phyloP scores from a whole-genome alignment of 2,329 filamentous ascomycete species.

The Gaeumannomyces tritici region DNA sequence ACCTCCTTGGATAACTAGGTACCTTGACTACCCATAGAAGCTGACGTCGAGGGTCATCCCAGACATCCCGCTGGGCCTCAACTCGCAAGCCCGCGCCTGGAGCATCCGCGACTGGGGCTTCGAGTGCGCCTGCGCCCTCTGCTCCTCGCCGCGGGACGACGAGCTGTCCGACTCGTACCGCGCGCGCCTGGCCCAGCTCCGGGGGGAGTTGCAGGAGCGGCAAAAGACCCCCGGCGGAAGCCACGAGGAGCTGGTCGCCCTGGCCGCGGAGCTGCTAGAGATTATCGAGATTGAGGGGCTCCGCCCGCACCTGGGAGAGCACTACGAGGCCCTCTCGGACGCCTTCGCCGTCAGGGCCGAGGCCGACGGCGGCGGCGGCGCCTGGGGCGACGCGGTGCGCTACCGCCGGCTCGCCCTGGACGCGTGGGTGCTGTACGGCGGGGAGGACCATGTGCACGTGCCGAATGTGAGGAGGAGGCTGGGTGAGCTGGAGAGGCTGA shows the following conservation, averaged over 20 bases:
- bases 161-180: slow-evolving; percentile 1
- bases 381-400: slow-evolving; percentile 2
- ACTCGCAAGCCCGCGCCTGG: slow-evolving; percentile 4
- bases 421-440: slow-evolving; percentile 8
- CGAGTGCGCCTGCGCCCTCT: slow-evolving; percentile 16
- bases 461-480: background rate
- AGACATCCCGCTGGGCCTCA: slow-evolving; percentile 12
- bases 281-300: slow-evolving; percentile 8
- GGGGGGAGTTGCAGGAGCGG: background rate
- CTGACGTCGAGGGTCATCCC: background rate
- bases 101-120: slow-evolving; percentile 14
- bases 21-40: background rate
- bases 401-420: slow-evolving; percentile 6
- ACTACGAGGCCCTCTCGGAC: slow-evolving; percentile 9
- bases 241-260: background rate
- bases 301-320: slow-evolving; percentile 7
- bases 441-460: slow-evolving; percentile 7
- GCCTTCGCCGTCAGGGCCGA: slow-evolving; percentile 7
- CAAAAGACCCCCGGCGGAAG: background rate
- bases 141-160: slow-evolving; percentile 10
- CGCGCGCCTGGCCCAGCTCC: background rate
- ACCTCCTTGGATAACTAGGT: background rate
- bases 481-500: background rate
- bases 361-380: background rate
- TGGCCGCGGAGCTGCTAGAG: slow-evolving; percentile 6